Conservation (phyloP, 352 stramenopile genomes). For the Halophytophthora polymorphica region DNA sequence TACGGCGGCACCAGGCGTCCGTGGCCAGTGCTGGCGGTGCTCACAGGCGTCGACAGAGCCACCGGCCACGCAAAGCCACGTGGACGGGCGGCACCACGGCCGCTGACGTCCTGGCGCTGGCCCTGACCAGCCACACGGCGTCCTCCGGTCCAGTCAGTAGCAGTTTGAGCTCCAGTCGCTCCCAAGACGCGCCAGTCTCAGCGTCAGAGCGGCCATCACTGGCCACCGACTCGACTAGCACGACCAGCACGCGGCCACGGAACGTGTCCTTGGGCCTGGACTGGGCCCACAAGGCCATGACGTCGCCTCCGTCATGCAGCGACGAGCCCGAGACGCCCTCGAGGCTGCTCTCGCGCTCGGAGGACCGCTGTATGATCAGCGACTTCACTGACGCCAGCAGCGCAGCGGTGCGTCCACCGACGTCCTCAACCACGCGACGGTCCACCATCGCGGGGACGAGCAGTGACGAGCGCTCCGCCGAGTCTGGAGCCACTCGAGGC, state of each 20-base stretch:
- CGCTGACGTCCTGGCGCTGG: slow-evolving; percentile 24
- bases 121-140: slow-evolving; percentile 2
- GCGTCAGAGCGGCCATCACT: slow-evolving; percentile 10
- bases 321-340: no score
- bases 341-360: slow-evolving; percentile 8
- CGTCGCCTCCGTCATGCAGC: no score
- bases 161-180: slow-evolving; percentile 7
- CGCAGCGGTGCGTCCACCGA: slow-evolving; percentile 14
- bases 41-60: background rate
- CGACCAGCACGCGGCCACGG: background rate
- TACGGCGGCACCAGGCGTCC: slow-evolving; percentile 23
- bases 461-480: background rate
- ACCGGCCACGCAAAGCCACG: slow-evolving; percentile 17
- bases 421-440: slow-evolving; percentile 5
- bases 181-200: slow-evolving; percentile 1
- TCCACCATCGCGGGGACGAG: slow-evolving; percentile 4
- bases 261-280: slow-evolving; percentile 21
- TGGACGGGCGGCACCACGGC: slow-evolving; percentile 18
- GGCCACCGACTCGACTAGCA: slow-evolving; percentile 12
- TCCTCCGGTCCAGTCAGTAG: no score
- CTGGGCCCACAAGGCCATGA: slow-evolving; percentile 20
- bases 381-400: slow-evolving; percentile 13
- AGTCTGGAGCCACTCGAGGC: background rate
- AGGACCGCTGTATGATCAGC: slow-evolving; percentile 17
- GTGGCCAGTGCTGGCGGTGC: slow-evolving; percentile 2